Conservation (phyloP, 2,329 filamentous ascomycete genomes). For the Penicillium sp. region DNA sequence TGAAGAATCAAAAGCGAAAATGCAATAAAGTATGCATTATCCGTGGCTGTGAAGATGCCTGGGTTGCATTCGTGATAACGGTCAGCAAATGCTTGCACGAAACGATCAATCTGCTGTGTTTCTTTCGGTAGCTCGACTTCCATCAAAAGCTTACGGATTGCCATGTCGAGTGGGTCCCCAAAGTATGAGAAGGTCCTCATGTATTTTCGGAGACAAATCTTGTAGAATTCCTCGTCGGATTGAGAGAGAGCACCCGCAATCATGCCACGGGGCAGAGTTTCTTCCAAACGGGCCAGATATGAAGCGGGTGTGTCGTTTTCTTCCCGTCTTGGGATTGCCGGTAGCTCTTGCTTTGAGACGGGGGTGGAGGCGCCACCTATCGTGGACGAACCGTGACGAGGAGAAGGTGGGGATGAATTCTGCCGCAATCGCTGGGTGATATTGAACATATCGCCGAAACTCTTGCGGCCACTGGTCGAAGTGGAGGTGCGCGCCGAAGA, state of each 20-base stretch:
- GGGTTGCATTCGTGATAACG: slow-evolving; percentile 98
- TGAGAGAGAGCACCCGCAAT: slow-evolving; percentile 86
- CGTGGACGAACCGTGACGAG: slow-evolving; percentile 62
- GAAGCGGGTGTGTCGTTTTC: slow-evolving; percentile 88
- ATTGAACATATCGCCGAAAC: slow-evolving; percentile 84
- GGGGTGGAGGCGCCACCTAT: slow-evolving; percentile 65
- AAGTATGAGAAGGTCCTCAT: slow-evolving; percentile 96
- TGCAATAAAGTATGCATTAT: slow-evolving; percentile 97
- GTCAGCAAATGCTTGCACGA: slow-evolving; percentile 90
- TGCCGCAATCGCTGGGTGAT: slow-evolving; percentile 73
- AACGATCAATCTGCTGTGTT: slow-evolving; percentile 95
- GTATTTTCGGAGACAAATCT: slow-evolving; percentile 83
- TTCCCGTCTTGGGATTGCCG: slow-evolving; percentile 71
- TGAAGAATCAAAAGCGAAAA: slow-evolving; percentile 96
- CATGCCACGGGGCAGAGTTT: slow-evolving; percentile 71
- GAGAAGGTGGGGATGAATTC: slow-evolving; percentile 68
- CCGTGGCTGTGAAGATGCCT: slow-evolving; percentile 78
- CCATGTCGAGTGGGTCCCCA: slow-evolving; percentile 97
- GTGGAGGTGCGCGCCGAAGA: slow-evolving; percentile 68
- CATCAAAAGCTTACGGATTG: slow-evolving; percentile 91
- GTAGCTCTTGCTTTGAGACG: slow-evolving; percentile 64
- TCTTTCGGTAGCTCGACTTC: slow-evolving; percentile 95
- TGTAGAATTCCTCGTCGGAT: slow-evolving; percentile 77
- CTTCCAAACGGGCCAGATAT: slow-evolving; percentile 81
- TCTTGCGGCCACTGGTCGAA: slow-evolving; percentile 81